Percentiles rank a stretch among this genome's conserved stretches.
These are phyloP conservation scores for Kregervanrija delftensis DNA, from an alignment of 805 yeast genomes.

Conservation along the genomic window DNA sequence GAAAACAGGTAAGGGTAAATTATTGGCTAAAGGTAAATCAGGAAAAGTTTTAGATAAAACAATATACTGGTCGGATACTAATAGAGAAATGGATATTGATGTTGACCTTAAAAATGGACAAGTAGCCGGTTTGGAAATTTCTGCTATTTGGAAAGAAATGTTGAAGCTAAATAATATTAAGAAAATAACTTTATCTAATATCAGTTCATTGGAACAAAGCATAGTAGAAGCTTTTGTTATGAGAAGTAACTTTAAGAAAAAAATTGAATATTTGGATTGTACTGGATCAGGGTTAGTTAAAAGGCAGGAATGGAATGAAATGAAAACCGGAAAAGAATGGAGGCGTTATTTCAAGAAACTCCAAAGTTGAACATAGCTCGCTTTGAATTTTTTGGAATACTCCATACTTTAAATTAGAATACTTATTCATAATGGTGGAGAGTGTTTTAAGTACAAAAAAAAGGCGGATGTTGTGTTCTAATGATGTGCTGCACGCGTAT, in stretches of 20 bases:
- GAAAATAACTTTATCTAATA: slow-evolving; percentile 22
- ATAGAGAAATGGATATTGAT: slow-evolving; percentile 26
- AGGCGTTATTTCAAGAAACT: slow-evolving; percentile 7
- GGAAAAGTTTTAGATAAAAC: slow-evolving; percentile 13
- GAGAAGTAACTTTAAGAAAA: slow-evolving; percentile 12
- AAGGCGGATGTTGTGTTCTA: no score
- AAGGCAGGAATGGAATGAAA: slow-evolving; percentile 38
- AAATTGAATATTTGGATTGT: slow-evolving; percentile 30
- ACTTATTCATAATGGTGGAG: no score
- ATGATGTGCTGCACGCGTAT: no score
- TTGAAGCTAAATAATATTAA: slow-evolving; percentile 14
- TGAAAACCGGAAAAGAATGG: slow-evolving; percentile 21
- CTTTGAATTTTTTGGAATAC: no score
- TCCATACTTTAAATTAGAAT: no score
- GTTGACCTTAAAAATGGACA: slow-evolving; percentile 27
- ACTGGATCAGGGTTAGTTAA: slow-evolving; percentile 44
- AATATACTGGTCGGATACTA: slow-evolving; percentile 26
- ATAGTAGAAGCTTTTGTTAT: slow-evolving; percentile 13
- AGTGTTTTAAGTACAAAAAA: no score
- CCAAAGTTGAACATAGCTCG: no score
- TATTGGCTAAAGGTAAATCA: slow-evolving; percentile 9
- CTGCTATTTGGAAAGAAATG: slow-evolving; percentile 29
- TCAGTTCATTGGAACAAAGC: slow-evolving; percentile 30
- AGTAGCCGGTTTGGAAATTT: slow-evolving; percentile 33
- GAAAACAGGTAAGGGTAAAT: slow-evolving; percentile 16